phyloP scores from a whole-genome alignment of 345 rosid genomes.

The Arabis hirsuta region DNA sequence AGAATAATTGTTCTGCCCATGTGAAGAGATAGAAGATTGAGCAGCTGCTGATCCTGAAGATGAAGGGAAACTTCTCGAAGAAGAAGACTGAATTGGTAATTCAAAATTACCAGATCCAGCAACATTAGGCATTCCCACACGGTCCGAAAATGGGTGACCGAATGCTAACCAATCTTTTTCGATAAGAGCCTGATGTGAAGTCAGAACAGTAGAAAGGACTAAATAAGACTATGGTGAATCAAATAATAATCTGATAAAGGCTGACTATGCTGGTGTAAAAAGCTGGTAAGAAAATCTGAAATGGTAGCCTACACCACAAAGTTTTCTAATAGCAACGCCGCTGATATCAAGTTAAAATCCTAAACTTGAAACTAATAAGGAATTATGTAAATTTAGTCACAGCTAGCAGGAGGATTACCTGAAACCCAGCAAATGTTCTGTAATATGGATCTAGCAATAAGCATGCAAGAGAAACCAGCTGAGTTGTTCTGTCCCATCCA shows the following conservation, averaged over 20 bases:
- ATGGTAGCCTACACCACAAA: constrained; percentile 23
- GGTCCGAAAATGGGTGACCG: constrained; percentile 98
- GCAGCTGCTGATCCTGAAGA: constrained; percentile 65
- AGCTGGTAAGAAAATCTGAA: constrained; percentile 19
- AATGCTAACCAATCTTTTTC: constrained; percentile 99
- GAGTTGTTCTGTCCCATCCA: constrained; percentile 99
- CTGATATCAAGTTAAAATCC: constrained; percentile 14
- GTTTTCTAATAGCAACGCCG: constrained; percentile 12
- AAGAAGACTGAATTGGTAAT: constrained; percentile 74
- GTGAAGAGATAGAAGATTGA: constrained; percentile 77
- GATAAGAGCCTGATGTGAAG: constrained; percentile 70
- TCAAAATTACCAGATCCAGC: constrained; percentile 66
- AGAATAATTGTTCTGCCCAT: constrained; percentile 78
- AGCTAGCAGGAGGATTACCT: constrained; percentile 58
- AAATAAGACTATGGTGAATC: constrained; percentile 31
- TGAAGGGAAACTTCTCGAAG: constrained; percentile 66
- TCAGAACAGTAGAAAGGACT: constrained; percentile 23
- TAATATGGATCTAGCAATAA: constrained; percentile 96
- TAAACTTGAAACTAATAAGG: constrained; percentile 23
- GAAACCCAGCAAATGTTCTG: constrained; percentile 91
- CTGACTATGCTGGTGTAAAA: constrained; percentile 11
- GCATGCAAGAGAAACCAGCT: constrained; percentile 90
- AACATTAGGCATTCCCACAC: constrained; percentile 81
- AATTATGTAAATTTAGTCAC: constrained; percentile 14
- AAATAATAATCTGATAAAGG: constrained; percentile 24